Percentiles rank a stretch among this genome's conserved stretches.
Conservation (phyloP, 2,329 filamentous ascomycete species). For the Domatiomyces catenatus region DNA sequence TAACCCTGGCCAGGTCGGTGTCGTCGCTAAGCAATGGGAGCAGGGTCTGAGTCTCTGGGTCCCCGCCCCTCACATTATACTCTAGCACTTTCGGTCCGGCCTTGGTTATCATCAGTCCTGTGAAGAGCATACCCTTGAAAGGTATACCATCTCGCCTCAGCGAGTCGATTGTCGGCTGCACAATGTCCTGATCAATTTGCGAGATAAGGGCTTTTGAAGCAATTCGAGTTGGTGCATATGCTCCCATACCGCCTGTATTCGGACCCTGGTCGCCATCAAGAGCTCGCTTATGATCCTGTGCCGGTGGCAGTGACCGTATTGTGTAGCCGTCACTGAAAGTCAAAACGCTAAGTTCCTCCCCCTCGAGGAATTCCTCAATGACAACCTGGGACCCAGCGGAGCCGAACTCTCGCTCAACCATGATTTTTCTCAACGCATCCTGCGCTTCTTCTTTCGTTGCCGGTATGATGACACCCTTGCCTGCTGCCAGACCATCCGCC, state of each 20-base stretch:
- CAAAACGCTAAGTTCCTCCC: constrained; percentile 82
- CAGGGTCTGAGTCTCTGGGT: constrained; percentile 80
- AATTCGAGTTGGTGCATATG: constrained; percentile 80
- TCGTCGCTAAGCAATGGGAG: constrained; percentile 56
- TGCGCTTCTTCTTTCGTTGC: constrained; percentile 68
- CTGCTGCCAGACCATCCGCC: constrained; percentile 77
- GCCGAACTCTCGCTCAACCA: constrained; percentile 78
- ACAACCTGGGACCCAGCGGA: constrained; percentile 79
- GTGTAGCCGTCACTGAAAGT: constrained; percentile 82
- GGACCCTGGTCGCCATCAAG: constrained; percentile 79
- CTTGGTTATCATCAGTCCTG: constrained; percentile 83
- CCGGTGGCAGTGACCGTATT: constrained; percentile 69
- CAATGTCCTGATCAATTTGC: constrained; percentile 61
- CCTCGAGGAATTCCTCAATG: constrained; percentile 82
- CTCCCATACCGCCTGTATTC: constrained; percentile 96
- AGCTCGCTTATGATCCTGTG: constrained; percentile 93
- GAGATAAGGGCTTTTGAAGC: constrained; percentile 61
- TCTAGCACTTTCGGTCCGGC: constrained; percentile 69
- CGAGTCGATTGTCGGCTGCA: constrained; percentile 79
- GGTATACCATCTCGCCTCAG: constrained; percentile 63
- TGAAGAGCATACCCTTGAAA: constrained; percentile 65
- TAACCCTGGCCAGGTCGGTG: constrained; percentile 73
- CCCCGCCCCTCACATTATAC: constrained; percentile 87
- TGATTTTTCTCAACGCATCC: constrained; percentile 69
- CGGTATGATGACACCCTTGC: constrained; percentile 90